A percentile compares a stretch with the other conserved stretches of the same genome.
phyloP scores from a whole-genome alignment of 192 early-diverging fungal species.

The Coemansia sp. region DNA sequence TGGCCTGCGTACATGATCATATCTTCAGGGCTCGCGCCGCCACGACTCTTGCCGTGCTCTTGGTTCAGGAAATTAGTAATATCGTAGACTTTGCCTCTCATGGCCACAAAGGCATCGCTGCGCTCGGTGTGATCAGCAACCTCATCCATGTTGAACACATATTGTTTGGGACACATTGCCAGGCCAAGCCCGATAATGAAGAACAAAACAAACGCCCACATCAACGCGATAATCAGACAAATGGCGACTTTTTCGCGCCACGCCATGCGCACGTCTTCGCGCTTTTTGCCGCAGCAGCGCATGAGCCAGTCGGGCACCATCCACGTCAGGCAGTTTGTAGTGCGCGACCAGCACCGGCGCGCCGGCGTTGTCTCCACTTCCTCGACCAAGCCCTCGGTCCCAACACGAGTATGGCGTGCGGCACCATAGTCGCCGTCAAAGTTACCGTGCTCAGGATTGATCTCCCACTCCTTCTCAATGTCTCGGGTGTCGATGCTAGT shows the following conservation, averaged over 20 bases:
- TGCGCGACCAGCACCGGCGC: constrained; percentile 43
- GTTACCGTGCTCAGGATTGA: constrained; percentile 15
- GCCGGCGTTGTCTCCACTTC: constrained; percentile 53
- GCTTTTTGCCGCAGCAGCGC: constrained; percentile 64
- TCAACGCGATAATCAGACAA: constrained; percentile 77
- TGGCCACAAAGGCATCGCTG: constrained; percentile 60
- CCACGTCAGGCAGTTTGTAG: constrained; percentile 31
- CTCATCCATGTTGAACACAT: constrained; percentile 61
- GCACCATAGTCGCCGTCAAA: constrained; percentile 27
- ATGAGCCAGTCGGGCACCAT: constrained; percentile 41
- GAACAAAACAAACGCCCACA: constrained; percentile 78
- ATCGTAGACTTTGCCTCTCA: constrained; percentile 70
- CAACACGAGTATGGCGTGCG: constrained; percentile 34
- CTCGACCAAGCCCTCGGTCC: constrained; percentile 84
- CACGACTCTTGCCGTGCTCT: constrained; percentile 57
- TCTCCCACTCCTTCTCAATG: background rate
- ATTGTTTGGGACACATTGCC: constrained; percentile 77
- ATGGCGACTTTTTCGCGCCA: constrained; percentile 91
- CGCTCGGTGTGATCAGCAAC: constrained; percentile 60
- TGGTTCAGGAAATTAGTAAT: constrained; percentile 61
- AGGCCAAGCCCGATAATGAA: constrained; percentile 82
- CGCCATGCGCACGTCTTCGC: constrained; percentile 90
- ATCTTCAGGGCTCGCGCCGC: constrained; percentile 38
- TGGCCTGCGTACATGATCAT: constrained; percentile 58
- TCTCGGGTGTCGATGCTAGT: constrained; percentile 3